Conservation (phyloP, 208 protist genomes). For the Trypanosoma theileri region DNA sequence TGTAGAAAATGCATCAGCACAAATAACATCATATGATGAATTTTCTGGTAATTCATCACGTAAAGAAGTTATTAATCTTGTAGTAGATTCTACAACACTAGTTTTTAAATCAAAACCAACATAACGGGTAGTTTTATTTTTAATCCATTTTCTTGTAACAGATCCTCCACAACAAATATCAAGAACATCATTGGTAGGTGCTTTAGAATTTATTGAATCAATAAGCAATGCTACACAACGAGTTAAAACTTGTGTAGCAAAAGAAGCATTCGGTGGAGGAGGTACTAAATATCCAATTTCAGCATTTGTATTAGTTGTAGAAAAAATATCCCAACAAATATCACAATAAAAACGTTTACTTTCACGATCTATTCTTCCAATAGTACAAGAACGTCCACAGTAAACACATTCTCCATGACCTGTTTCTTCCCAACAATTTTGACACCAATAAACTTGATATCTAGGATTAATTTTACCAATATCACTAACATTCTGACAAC, state of each 20-base stretch:
- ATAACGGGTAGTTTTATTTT: slow-evolving; percentile 71
- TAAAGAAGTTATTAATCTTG: slow-evolving; percentile 39
- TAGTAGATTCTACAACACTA: slow-evolving; percentile 53
- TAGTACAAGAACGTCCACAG: slow-evolving; percentile 54
- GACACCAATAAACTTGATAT: slow-evolving; percentile 78
- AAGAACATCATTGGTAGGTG: slow-evolving; percentile 78
- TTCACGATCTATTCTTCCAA: slow-evolving; percentile 59
- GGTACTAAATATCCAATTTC: slow-evolving; percentile 77
- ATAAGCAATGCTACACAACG: slow-evolving; percentile 75
- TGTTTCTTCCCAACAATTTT: slow-evolving; percentile 79
- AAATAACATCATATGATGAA: slow-evolving; percentile 67
- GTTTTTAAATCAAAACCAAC: slow-evolving; percentile 75
- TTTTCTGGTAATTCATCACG: slow-evolving; percentile 36
- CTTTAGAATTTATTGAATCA: slow-evolving; percentile 69
- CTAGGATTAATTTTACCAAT: slow-evolving; percentile 49
- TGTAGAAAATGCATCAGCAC: slow-evolving; percentile 71
- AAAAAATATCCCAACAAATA: slow-evolving; percentile 76
- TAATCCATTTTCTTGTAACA: slow-evolving; percentile 84
- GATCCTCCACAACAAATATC: slow-evolving; percentile 83
- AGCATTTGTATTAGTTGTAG: slow-evolving; percentile 53
- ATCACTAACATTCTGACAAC: slow-evolving; percentile 79
- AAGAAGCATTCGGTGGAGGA: slow-evolving; percentile 68
- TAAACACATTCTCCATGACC: slow-evolving; percentile 84
- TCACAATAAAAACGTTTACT: slow-evolving; percentile 84
- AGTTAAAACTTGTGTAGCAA: slow-evolving; percentile 71